Percentiles rank a stretch among this genome's conserved stretches.
phyloP scores from a whole-genome alignment of 2,329 filamentous ascomycete genomes.

The Akanthomyces muscarius region DNA sequence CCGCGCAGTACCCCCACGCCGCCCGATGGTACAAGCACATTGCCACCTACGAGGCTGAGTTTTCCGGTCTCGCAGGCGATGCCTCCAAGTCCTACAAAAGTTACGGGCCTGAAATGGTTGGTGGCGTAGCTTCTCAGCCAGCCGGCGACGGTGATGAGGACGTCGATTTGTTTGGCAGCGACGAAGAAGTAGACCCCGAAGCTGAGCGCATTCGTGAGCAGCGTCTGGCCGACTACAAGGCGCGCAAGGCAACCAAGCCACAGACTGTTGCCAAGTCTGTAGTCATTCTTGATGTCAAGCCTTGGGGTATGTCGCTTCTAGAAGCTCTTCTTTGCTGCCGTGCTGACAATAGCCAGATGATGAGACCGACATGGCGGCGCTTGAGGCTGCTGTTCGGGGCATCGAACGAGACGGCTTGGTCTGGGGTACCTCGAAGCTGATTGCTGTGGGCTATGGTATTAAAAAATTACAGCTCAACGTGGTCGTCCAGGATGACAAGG shows the following conservation, averaged over 20 bases:
- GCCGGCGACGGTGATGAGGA: conserved; percentile 61
- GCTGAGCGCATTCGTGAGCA: conserved; percentile 79
- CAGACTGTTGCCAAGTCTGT: conserved; percentile 94
- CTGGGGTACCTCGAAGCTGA: conserved; percentile 88
- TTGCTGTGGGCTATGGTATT: conserved; percentile 93
- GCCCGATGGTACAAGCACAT: conserved; percentile 99
- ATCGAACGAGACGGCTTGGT: conserved; percentile 92
- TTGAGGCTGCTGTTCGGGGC: conserved; percentile 74
- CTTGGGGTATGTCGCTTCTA: conserved; percentile 73
- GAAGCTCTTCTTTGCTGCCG: background rate
- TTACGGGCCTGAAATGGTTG: conserved; percentile 41
- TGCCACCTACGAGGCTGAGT: conserved; percentile 81
- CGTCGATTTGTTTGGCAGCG: conserved; percentile 87
- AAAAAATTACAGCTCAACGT: conserved; percentile 99
- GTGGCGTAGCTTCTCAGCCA: background rate
- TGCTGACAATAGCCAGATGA: conserved; percentile 58
- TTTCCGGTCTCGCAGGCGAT: conserved; percentile 57
- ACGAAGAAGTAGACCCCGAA: conserved; percentile 91
- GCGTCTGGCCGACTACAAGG: conserved; percentile 87
- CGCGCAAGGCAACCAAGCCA: conserved; percentile 91
- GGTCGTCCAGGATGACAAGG: conserved; percentile 94
- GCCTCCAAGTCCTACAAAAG: conserved; percentile 72
- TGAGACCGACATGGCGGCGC: conserved; percentile 82
- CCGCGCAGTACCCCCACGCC: conserved; percentile 85
- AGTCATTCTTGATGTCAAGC: conserved; percentile 94